phyloP scores from a whole-genome alignment of 345 rosid genomes.

The Eucalyptus sideroxylon region DNA sequence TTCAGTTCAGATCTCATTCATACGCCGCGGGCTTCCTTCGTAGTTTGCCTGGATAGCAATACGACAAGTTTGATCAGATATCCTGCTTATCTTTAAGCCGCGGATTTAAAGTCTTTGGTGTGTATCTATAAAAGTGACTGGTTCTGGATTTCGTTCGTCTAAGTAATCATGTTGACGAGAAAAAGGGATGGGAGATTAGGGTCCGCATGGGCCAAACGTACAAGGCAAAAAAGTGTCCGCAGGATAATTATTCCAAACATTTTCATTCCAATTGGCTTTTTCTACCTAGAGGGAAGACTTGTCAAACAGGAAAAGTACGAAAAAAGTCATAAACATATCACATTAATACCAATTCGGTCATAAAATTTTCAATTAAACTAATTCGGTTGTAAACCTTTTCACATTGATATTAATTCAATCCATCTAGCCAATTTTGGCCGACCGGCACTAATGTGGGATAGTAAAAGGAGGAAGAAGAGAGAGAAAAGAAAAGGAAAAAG shows the following conservation, averaged over 20 bases:
- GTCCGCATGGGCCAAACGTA: not conserved
- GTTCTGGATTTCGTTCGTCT: not conserved
- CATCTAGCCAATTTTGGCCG: too few relatives aligned
- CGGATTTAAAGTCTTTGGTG: not conserved
- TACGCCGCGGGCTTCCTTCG: not conserved
- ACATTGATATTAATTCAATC: too few relatives aligned
- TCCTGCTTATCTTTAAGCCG: not conserved
- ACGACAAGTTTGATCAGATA: not conserved
- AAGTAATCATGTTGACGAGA: not conserved
- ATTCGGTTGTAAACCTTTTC: too few relatives aligned
- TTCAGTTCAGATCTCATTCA: not conserved
- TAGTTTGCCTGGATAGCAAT: not conserved
- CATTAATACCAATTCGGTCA: too few relatives aligned
- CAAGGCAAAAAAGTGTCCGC: not conserved
- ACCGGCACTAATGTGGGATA: fast-evolving
- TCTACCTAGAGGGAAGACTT: not conserved
- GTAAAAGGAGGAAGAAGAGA: too few relatives aligned
- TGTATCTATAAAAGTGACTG: not conserved
- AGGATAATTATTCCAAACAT: not conserved
- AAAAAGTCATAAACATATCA: too few relatives aligned
- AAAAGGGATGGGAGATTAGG: not conserved
- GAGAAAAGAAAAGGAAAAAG: too few relatives aligned
- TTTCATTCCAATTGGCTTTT: not conserved
- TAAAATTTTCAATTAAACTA: too few relatives aligned
- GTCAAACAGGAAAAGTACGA: not conserved